Conservation (phyloP, 805 yeast genomes). For the Blastobotrys peoriensis region DNA sequence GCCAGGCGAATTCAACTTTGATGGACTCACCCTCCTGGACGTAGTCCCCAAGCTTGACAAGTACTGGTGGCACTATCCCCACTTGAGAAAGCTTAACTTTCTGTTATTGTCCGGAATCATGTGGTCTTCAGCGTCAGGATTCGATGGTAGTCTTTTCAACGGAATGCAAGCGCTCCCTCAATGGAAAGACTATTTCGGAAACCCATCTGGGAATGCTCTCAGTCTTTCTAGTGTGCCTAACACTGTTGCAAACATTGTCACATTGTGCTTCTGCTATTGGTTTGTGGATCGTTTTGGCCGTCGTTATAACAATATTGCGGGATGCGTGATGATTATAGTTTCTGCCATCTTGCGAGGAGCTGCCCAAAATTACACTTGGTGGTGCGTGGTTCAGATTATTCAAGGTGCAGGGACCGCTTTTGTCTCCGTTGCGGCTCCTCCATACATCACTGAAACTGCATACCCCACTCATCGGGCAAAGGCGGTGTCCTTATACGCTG, state of each 20-base stretch:
- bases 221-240: no score
- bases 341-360: no score
- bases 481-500: constrained; percentile 42
- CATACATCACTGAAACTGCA: neutral
- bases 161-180: constrained; percentile 21
- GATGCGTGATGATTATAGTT: no score
- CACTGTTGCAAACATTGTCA: no score
- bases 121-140: constrained; percentile 14
- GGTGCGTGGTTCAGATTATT: neutral
- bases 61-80: constrained; percentile 9
- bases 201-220: no score
- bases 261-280: no score
- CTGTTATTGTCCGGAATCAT: constrained; percentile 11
- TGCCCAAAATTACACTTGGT: no score
- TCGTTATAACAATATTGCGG: no score
- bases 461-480: neutral
- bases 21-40: constrained; percentile 8
- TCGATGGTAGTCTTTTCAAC: constrained; percentile 16
- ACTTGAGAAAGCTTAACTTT: constrained; percentile 14
- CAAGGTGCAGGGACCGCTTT: neutral
- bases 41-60: no score
- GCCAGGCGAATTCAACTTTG: no score
- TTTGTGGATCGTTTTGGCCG: no score
- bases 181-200: no score
- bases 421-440: neutral